Evolutionary conservation across 192 early-diverging fungal species (phyloP).

Genomic region (Umbelopsis isabellina): DNA sequence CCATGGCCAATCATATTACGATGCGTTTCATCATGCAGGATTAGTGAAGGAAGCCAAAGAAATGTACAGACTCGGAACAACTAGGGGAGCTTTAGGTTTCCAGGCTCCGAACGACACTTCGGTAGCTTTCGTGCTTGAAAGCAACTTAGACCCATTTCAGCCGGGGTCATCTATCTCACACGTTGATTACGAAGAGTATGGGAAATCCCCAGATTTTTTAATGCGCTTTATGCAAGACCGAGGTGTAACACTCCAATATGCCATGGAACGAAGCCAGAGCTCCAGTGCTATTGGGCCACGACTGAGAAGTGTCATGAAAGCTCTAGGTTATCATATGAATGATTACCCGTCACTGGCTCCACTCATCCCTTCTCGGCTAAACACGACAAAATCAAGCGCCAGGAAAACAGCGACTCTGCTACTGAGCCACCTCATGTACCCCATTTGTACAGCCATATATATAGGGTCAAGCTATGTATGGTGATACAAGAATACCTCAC

Average conservation of each 20-base stretch:
- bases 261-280: constrained; percentile 15
- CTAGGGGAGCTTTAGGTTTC: background rate
- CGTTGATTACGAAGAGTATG: constrained; percentile 38
- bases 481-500: too few relatives aligned
- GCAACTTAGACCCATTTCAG: constrained; percentile 36
- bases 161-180: constrained; percentile 45
- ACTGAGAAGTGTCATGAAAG: constrained; percentile 32
- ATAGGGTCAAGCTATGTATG: too few relatives aligned
- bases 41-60: background rate
- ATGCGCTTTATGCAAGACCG: constrained; percentile 44
- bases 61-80: background rate
- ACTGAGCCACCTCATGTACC: background rate
- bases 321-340: constrained; percentile 33
- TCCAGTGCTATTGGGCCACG: constrained; percentile 35
- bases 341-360: background rate
- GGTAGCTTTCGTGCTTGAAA: constrained; percentile 36
- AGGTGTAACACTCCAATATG: constrained; percentile 30
- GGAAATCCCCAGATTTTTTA: constrained; percentile 39
- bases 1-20: background rate
- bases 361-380: constrained; percentile 1
- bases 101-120: background rate
- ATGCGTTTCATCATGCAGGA: background rate
- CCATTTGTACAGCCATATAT: background rate
- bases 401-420: background rate
- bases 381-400: background rate